Evolutionary conservation across 2,329 filamentous ascomycete species (phyloP).

Genomic region (Xylaria sp.): DNA sequence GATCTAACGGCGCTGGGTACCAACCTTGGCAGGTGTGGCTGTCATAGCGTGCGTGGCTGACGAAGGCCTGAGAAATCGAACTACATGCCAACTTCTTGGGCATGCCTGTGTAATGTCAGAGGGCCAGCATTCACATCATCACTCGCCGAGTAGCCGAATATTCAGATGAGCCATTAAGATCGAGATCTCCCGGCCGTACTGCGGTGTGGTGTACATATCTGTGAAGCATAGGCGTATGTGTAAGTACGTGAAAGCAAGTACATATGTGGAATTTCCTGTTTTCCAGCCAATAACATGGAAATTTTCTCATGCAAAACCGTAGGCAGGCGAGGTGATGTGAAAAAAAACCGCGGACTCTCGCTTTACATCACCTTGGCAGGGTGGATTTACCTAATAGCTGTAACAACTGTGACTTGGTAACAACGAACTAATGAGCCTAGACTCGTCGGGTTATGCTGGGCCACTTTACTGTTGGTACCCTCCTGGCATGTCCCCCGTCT

Average conservation of each 20-base stretch:
- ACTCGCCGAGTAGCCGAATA: neutral
- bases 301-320: neutral
- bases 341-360: too few species aligned
- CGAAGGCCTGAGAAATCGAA: slow-evolving; percentile 10
- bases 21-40: slow-evolving; percentile 32
- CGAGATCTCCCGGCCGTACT: slow-evolving; percentile 32
- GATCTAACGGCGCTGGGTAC: slow-evolving; percentile 35
- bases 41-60: slow-evolving; percentile 37
- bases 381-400: slow-evolving; percentile 3
- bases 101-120: slow-evolving; percentile 24
- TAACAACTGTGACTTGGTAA: slow-evolving; percentile 28
- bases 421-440: slow-evolving; percentile 1
- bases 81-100: slow-evolving; percentile 28
- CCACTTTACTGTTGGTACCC: slow-evolving; percentile 2
- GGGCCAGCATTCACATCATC: slow-evolving; percentile 17
- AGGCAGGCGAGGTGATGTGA: too few species aligned
- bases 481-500: slow-evolving; percentile 18
- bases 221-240: slow-evolving; percentile 7
- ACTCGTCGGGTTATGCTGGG: slow-evolving; percentile 2
- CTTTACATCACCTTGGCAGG: too few species aligned
- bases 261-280: slow-evolving; percentile 27
- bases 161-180: slow-evolving; percentile 26
- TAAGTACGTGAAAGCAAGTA: neutral
- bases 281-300: slow-evolving; percentile 15
- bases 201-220: neutral